Evolutionary conservation across 768 basidiomycete species (phyloP), one percentile per base, ranked within the genome.

Genomic region (Kwoniella sp.): DNA sequence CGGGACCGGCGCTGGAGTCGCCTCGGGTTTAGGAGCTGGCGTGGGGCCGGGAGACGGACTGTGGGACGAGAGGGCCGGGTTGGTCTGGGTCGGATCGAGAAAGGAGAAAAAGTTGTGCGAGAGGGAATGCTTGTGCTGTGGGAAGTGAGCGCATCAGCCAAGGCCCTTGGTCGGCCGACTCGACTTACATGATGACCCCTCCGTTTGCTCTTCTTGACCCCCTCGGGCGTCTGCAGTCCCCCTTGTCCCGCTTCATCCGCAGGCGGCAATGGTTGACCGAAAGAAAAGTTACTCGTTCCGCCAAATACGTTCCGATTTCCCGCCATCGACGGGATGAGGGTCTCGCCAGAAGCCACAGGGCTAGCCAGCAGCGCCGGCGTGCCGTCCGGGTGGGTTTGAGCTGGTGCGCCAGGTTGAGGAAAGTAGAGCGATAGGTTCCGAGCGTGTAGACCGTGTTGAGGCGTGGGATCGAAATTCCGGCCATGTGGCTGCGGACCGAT

Each of bases 101-200:
- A 95, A 95, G 0, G 89, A 90, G 75, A 93, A 93, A 75, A 95
- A 91, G 65, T 88, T 89, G 71, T 95, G 90, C 0, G 90, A 93
- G 10, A 91, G 74, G 0, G 89, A 93, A 73, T 93, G 91, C 73
- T 90, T 89, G 67, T 93, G 91, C 74, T 95, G 86, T 20, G 29
- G 11, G 19, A 26, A 55, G 70, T 59, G 25, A 41, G 8, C 25
- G 2, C 25, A 29, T 26, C 5, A 28, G 26, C 8, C n/a, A n/a
- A n/a, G n/a, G n/a, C n/a, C n/a, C n/a, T n/a, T n/a, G n/a, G n/a
- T n/a, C n/a, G n/a, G n/a, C n/a, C 17, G 10, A n/a, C 22, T 23
- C 5, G 19, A 64, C 66, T 60, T 44, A 74, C 71, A 62, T 74
- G 73, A 50, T 74, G 75, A 7, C 71, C 71, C 25, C 70, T 48